Percentiles rank a stretch among this genome's conserved stretches.
Evolutionary conservation across 2,329 filamentous ascomycete species (phyloP).

Genomic region (Macrophomina pseudophaseolina): DNA sequence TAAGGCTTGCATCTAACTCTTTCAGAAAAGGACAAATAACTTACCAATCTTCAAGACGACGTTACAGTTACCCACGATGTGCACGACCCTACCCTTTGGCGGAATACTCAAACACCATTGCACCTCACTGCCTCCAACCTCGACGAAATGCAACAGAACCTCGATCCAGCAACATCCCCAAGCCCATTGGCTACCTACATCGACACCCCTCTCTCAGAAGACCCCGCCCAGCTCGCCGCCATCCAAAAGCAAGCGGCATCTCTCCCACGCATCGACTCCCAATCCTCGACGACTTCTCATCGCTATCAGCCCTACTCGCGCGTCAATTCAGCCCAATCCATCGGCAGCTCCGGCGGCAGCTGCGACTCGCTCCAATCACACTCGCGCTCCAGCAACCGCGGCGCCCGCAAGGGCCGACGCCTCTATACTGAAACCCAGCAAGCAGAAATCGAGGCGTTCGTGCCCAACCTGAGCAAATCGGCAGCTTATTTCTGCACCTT

Average conservation of each 20-base stretch:
- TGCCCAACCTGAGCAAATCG: neutral
- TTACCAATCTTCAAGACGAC: too few relatives aligned
- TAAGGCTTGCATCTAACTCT: neutral
- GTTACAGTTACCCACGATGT: neutral
- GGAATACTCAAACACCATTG: neutral
- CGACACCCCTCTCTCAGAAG: neutral
- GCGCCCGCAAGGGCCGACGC: neutral
- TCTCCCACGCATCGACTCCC: neutral
- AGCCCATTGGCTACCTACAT: neutral
- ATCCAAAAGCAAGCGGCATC: neutral
- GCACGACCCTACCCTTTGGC: neutral
- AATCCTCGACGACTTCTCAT: neutral
- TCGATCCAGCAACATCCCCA: neutral
- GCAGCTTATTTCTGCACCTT: conserved; percentile 5
- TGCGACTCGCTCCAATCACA: neutral
- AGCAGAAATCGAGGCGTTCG: neutral
- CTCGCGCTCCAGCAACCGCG: neutral
- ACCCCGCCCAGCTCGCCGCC: neutral
- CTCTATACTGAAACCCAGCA: neutral
- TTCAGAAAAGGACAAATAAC: too few relatives aligned
- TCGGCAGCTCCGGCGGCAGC: neutral
- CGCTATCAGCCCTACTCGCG: neutral
- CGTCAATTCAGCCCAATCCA: neutral
- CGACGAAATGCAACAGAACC: neutral
- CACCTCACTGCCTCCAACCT: neutral